Conservation (phyloP, 78 protist species). For the Creolimax fragrantissima region DNA sequence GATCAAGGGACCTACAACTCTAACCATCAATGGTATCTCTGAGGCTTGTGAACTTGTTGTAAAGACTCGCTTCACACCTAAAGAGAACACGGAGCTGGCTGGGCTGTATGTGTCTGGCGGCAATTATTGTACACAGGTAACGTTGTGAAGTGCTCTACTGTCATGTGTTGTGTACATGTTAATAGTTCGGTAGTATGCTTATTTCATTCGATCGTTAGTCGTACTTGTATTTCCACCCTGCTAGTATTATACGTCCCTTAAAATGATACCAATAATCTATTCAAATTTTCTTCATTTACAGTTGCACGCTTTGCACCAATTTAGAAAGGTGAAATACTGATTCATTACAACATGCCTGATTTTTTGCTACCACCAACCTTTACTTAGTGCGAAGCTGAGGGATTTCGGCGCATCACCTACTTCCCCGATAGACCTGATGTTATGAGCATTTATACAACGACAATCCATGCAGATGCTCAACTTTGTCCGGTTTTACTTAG, state of each 20-base stretch:
- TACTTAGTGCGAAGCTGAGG: not conserved
- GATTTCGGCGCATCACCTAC: not conserved
- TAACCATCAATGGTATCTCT: not conserved
- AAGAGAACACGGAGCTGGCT: not conserved
- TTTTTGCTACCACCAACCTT: too few species aligned
- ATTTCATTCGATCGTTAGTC: too few species aligned
- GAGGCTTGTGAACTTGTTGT: not conserved
- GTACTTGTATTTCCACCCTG: too few species aligned
- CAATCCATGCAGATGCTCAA: not conserved
- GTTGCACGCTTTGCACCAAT: too few species aligned
- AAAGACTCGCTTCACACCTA: not conserved
- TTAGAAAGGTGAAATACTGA: too few species aligned
- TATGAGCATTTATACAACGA: not conserved
- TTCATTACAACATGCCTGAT: too few species aligned
- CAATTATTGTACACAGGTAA: not conserved
- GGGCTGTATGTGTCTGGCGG: not conserved
- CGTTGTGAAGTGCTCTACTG: too few species aligned
- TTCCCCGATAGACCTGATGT: slow-evolving; percentile 6
- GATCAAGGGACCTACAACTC: not conserved
- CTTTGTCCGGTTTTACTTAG: not conserved
- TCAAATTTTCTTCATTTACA: too few species aligned
- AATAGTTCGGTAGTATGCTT: too few species aligned
- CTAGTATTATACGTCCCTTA: too few species aligned
- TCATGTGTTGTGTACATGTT: too few species aligned
- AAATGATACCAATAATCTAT: too few species aligned